Percentiles rank a stretch among this genome's conserved stretches.
phyloP scores from a whole-genome alignment of 768 basidiomycete species.

The Mycena belliarum region DNA sequence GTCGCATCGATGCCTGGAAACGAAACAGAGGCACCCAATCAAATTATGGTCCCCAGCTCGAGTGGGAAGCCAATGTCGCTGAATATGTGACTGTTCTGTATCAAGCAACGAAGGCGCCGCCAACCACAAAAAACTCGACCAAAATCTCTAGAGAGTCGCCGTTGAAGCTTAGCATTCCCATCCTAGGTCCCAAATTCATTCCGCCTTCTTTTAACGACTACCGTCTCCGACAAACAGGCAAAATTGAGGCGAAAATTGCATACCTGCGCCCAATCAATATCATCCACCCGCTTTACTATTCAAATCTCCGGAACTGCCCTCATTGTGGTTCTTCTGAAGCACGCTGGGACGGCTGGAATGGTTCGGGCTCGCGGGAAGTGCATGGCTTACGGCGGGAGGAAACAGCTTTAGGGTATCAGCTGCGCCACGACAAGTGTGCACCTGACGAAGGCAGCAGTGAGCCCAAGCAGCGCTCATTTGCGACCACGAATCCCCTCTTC shows the following conservation, averaged over 20 bases:
- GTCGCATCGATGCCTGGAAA: background rate
- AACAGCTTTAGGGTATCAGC: slow-evolving; percentile 19
- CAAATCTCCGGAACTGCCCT: slow-evolving; percentile 10
- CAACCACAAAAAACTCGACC: background rate
- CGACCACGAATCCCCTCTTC: slow-evolving; percentile 19
- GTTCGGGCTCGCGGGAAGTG: slow-evolving; percentile 20
- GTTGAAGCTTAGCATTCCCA: background rate
- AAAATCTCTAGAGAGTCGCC: background rate
- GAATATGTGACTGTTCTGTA: background rate
- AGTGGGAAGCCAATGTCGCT: background rate
- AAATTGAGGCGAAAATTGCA: slow-evolving; percentile 1
- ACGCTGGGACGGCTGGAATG: background rate
- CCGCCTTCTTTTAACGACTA: background rate
- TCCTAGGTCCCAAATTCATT: background rate
- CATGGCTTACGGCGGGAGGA: slow-evolving; percentile 23
- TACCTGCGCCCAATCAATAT: slow-evolving; percentile 26
- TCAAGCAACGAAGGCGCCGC: too few relatives aligned
- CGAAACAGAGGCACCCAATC: background rate
- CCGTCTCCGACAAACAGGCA: background rate
- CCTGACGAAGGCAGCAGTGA: background rate
- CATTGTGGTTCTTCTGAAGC: slow-evolving; percentile 12
- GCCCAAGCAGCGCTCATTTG: background rate
- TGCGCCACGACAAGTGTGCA: slow-evolving; percentile 17
- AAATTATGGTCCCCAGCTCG: background rate
- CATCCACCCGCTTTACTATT: slow-evolving; percentile 26